These are phyloP conservation scores for Neofusicoccum sp. DNA, from an alignment of 2,329 filamentous ascomycete genomes.

Conservation along the genomic window DNA sequence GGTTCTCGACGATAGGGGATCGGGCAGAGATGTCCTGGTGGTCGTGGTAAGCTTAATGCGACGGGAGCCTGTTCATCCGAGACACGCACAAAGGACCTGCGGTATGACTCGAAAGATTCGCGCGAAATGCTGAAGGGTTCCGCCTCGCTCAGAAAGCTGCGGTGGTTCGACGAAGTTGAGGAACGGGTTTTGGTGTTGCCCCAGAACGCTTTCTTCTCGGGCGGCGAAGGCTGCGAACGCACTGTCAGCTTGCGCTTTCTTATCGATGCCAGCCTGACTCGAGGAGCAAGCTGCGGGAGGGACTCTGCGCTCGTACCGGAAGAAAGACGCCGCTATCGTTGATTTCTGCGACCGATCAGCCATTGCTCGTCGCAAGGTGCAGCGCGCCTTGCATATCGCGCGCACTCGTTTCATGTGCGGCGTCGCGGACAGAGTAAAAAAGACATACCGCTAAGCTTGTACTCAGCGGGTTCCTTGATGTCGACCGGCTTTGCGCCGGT, in stretches of 20 bases:
- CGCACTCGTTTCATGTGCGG: background rate
- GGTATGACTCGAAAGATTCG: slow-evolving; percentile 95
- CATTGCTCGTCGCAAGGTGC: slow-evolving; percentile 16
- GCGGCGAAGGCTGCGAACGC: slow-evolving; percentile 71
- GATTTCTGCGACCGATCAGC: slow-evolving; percentile 64
- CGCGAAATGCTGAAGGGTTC: slow-evolving; percentile 94
- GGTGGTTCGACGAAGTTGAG: slow-evolving; percentile 56
- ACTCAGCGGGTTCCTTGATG: slow-evolving; percentile 48
- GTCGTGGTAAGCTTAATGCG: slow-evolving; percentile 14
- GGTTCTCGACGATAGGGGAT: slow-evolving; percentile 65
- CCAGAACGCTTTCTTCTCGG: slow-evolving; percentile 83
- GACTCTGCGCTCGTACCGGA: slow-evolving; percentile 60
- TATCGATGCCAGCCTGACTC: slow-evolving; percentile 3
- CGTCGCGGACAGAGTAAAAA: background rate
- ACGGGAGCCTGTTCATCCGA: background rate
- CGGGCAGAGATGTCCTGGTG: slow-evolving; percentile 85
- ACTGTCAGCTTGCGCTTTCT: slow-evolving; percentile 7
- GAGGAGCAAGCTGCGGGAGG: slow-evolving; percentile 5
- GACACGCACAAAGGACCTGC: slow-evolving; percentile 84
- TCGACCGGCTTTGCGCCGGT: slow-evolving; percentile 41
- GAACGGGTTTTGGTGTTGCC: slow-evolving; percentile 56
- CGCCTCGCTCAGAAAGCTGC: slow-evolving; percentile 71
- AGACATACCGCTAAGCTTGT: slow-evolving; percentile 52
- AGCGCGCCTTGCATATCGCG: slow-evolving; percentile 8
- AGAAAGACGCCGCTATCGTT: slow-evolving; percentile 94